These are phyloP conservation scores for Nelumbo lutea DNA, from an alignment of 164 flowering plant species.

Conservation along the genomic window DNA sequence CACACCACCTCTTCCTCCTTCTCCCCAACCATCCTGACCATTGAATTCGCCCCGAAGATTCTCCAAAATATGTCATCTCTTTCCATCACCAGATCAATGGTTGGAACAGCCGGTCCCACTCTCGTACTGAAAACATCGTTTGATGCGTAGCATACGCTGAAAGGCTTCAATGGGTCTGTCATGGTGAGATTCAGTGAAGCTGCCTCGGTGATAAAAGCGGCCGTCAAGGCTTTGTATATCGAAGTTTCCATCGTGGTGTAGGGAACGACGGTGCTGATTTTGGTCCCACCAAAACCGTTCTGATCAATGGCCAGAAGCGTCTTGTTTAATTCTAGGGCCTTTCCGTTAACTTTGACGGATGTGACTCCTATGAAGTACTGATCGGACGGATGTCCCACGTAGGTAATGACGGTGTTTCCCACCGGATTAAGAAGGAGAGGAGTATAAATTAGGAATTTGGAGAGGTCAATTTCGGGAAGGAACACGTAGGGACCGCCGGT, in stretches of 20 bases:
- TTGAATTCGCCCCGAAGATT: constrained; percentile 39
- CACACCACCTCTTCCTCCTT: constrained; percentile 29
- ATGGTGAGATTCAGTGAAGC: constrained; percentile 13
- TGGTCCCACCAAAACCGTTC: constrained; percentile 32
- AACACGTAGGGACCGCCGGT: constrained; percentile 31
- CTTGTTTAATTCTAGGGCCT: constrained; percentile 5
- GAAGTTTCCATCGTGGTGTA: constrained; percentile 28
- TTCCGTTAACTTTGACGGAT: constrained; percentile 22
- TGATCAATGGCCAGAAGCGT: constrained; percentile 17
- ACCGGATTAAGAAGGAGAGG: constrained; percentile 25
- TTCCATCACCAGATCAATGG: constrained; percentile 39
- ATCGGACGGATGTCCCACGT: constrained; percentile 12
- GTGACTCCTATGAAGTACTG: constrained; percentile 28
- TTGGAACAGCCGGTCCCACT: constrained; percentile 36
- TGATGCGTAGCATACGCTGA: constrained; percentile 17
- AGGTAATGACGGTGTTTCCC: constrained; percentile 7
- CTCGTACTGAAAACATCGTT: constrained; percentile 9
- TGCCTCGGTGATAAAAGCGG: constrained; percentile 22
- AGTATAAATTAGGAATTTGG: constrained; percentile 29
- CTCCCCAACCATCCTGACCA: constrained; percentile 28
- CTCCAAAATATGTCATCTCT: constrained; percentile 31
- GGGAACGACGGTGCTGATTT: constrained; percentile 26
- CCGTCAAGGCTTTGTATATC: constrained; percentile 21
- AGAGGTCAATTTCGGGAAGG: constrained; percentile 24
- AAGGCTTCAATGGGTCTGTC: constrained; percentile 18